Percentiles rank a stretch among this genome's conserved stretches.
Conservation (phyloP, 2,329 filamentous ascomycete genomes). For the Clonostachys rhizophaga region DNA sequence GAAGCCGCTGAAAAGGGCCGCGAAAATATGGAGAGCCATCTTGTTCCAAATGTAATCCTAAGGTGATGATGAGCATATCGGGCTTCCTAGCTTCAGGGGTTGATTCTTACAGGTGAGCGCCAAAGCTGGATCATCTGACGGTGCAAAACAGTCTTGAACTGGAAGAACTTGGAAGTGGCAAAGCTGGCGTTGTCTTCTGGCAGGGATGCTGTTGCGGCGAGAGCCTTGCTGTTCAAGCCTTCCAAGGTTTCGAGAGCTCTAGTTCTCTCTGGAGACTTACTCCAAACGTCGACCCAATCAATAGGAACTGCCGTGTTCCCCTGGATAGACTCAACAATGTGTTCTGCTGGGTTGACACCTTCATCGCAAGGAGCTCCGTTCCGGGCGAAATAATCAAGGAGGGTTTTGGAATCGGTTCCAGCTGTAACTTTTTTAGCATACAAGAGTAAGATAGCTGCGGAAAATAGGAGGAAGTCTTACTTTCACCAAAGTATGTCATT, state of each 20-base stretch:
- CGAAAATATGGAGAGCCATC: slow-evolving; percentile 31
- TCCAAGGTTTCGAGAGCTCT: slow-evolving; percentile 34
- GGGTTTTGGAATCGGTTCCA: slow-evolving; percentile 3
- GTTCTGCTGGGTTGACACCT: slow-evolving; percentile 34
- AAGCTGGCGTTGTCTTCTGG: slow-evolving; percentile 25
- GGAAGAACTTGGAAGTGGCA: slow-evolving; percentile 29
- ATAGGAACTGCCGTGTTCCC: slow-evolving; percentile 36
- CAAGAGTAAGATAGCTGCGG: neutral
- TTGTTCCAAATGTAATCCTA: slow-evolving; percentile 17
- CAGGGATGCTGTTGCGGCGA: neutral
- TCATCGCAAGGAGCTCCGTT: slow-evolving; percentile 35
- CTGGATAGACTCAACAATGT: slow-evolving; percentile 37
- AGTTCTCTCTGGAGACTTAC: slow-evolving; percentile 49
- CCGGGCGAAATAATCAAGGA: slow-evolving; percentile 38
- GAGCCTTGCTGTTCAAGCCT: slow-evolving; percentile 55
- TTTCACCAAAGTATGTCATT: slow-evolving; percentile 6
- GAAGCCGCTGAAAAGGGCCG: slow-evolving; percentile 41
- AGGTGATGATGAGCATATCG: no score
- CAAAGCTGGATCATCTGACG: slow-evolving; percentile 13
- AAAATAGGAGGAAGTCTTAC: neutral
- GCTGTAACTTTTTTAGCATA: neutral
- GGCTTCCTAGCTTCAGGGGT: no score
- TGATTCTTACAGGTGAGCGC: slow-evolving; percentile 10
- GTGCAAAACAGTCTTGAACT: slow-evolving; percentile 25
- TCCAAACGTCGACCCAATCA: slow-evolving; percentile 51